Evolutionary conservation across 1,284 basidiomycete species (phyloP).

Genomic region (Acaromyces ingoldii): DNA sequence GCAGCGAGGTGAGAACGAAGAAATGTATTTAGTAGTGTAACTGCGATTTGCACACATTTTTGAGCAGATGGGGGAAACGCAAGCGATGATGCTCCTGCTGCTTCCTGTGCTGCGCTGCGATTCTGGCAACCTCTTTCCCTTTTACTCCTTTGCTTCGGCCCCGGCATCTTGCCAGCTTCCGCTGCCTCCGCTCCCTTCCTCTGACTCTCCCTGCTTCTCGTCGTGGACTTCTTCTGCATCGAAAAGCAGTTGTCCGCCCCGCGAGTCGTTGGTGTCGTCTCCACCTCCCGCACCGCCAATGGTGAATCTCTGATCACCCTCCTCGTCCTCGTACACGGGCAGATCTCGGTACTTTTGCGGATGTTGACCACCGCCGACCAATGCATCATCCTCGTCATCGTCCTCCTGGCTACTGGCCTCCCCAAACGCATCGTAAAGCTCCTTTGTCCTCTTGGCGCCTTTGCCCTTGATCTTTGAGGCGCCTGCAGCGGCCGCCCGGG

Average conservation of each 20-base stretch:
- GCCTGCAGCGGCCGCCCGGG: background rate
- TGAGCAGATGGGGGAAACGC: no score
- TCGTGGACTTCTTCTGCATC: conserved; percentile 2
- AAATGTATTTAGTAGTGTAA: no score
- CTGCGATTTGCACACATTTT: no score
- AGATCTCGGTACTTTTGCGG: background rate
- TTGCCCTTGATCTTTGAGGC: background rate
- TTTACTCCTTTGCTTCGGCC: background rate
- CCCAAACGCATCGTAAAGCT: conserved; percentile 54
- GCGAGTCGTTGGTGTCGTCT: conserved; percentile 11
- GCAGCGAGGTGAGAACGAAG: no score
- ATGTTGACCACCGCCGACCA: background rate
- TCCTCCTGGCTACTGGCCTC: conserved; percentile 48
- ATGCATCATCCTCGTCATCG: conserved; percentile 11
- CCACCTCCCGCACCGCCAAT: conserved; percentile 5
- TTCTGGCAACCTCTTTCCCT: no score
- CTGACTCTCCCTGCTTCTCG: background rate
- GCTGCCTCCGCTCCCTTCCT: conserved; percentile 1
- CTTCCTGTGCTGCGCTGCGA: no score
- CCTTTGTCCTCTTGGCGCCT: conserved; percentile 29
- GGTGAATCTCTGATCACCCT: conserved; percentile 9
- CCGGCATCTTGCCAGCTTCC: conserved; percentile 5
- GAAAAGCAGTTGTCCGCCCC: conserved; percentile 13
- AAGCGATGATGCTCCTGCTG: no score
- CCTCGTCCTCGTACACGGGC: conserved; percentile 5